These are phyloP conservation scores for Chenopodium quinoa DNA, from an alignment of 148 eudicot species.

Conservation along the genomic window DNA sequence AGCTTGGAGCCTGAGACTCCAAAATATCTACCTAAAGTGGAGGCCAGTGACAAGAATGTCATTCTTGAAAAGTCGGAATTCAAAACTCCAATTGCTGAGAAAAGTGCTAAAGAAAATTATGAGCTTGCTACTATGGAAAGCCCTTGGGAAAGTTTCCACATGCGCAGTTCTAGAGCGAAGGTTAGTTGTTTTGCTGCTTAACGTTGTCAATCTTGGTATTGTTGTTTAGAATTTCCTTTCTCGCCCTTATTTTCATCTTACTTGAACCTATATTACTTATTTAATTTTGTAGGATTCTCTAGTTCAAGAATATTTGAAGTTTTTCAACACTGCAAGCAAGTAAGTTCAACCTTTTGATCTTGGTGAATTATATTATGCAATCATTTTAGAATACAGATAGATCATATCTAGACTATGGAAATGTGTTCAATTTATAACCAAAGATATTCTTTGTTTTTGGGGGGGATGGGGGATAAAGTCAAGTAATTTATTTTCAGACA, in stretches of 20 bases:
- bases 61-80: slow-evolving; percentile 3
- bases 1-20: slow-evolving; percentile 27
- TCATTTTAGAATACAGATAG: too few relatives aligned
- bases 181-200: slow-evolving; percentile 29
- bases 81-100: slow-evolving; percentile 48
- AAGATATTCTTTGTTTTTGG: too few relatives aligned
- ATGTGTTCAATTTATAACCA: background rate
- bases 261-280: background rate
- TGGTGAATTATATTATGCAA: too few relatives aligned
- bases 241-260: background rate
- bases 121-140: slow-evolving; percentile 33
- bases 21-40: background rate
- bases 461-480: too few relatives aligned
- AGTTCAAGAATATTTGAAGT: slow-evolving; percentile 59
- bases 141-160: slow-evolving; percentile 48
- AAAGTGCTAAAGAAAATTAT: slow-evolving; percentile 23
- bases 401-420: background rate
- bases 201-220: background rate
- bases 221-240: background rate
- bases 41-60: slow-evolving; percentile 25
- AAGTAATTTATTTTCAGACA: too few relatives aligned
- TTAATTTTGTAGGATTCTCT: slow-evolving; percentile 56
- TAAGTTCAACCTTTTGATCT: slow-evolving; percentile 32
- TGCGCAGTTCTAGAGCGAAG: slow-evolving; percentile 62
- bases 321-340: slow-evolving; percentile 81